Evolutionary conservation across 1,284 basidiomycete genomes (phyloP).

Genomic region (Polyporus tsugae): DNA sequence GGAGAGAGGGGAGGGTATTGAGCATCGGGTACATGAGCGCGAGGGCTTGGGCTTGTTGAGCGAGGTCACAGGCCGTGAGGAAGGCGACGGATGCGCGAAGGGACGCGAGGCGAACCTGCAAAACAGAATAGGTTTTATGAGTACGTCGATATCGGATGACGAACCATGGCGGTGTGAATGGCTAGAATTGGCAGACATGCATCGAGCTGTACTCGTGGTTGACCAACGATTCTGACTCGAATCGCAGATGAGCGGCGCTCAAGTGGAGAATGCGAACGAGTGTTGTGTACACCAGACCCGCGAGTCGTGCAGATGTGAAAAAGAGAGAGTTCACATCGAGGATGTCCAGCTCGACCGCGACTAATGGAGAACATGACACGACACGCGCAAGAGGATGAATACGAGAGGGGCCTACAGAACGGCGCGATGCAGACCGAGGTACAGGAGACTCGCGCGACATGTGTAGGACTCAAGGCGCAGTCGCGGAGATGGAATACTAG

Average conservation of each 20-base stretch:
- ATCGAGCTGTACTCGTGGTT: background rate
- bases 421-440: background rate
- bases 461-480: background rate
- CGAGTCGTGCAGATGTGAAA: too few relatives aligned
- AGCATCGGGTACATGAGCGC: conserved; percentile 72
- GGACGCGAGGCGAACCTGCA: conserved; percentile 65
- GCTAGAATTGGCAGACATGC: background rate
- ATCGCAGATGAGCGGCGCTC: background rate
- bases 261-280: background rate
- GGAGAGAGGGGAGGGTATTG: conserved; percentile 65
- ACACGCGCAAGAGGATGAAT: background rate
- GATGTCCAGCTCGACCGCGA: too few relatives aligned
- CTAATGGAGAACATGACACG: too few relatives aligned
- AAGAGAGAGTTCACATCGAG: too few relatives aligned
- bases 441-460: background rate
- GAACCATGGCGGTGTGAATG: background rate
- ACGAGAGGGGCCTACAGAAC: background rate
- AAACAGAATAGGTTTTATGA: background rate
- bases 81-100: conserved; percentile 71
- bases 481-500: background rate
- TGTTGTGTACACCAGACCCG: too few relatives aligned
- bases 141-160: background rate
- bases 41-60: conserved; percentile 63
- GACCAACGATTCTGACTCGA: background rate
- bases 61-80: conserved; percentile 61